Conservation (phyloP, 306 rosid species). For the Castanopsis chinensis region DNA sequence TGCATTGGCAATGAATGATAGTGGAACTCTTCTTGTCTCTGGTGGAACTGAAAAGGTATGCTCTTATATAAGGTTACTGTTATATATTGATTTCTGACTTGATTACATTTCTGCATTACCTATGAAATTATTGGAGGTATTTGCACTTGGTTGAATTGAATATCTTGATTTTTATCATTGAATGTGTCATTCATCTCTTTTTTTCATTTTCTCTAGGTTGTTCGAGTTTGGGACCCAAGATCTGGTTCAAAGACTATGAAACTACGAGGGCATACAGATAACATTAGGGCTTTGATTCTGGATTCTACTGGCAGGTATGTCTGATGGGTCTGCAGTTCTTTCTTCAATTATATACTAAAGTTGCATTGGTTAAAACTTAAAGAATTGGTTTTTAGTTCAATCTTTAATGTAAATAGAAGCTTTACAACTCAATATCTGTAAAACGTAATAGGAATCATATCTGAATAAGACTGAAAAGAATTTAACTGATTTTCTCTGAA, state of each 20-base stretch:
- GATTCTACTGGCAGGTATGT: conserved; percentile 96
- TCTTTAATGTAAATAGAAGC: neutral
- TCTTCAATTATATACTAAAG: conserved; percentile 1
- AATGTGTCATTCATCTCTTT: conserved; percentile 21
- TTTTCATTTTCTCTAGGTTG: conserved; percentile 56
- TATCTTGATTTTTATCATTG: neutral
- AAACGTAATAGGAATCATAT: neutral
- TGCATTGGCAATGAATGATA: conserved; percentile 92
- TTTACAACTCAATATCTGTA: neutral
- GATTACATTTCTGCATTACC: neutral
- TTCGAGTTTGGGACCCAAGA: conserved; percentile 98
- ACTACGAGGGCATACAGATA: conserved; percentile 93
- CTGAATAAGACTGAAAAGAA: neutral
- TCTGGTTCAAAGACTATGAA: conserved; percentile 94
- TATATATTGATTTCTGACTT: conserved; percentile 11
- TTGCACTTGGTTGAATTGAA: conserved; percentile 19
- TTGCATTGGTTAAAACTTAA: neutral
- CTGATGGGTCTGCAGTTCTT: conserved; percentile 1
- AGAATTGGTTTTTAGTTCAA: neutral
- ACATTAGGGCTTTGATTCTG: conserved; percentile 86
- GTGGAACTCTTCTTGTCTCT: conserved; percentile 88
- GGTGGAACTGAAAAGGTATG: conserved; percentile 99
- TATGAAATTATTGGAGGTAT: conserved; percentile 1
- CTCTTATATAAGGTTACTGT: conserved; percentile 26
- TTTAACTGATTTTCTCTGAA: neutral